Evolutionary conservation across 208 protist genomes (phyloP).

Genomic region (Vickermania ingenoplastis): DNA sequence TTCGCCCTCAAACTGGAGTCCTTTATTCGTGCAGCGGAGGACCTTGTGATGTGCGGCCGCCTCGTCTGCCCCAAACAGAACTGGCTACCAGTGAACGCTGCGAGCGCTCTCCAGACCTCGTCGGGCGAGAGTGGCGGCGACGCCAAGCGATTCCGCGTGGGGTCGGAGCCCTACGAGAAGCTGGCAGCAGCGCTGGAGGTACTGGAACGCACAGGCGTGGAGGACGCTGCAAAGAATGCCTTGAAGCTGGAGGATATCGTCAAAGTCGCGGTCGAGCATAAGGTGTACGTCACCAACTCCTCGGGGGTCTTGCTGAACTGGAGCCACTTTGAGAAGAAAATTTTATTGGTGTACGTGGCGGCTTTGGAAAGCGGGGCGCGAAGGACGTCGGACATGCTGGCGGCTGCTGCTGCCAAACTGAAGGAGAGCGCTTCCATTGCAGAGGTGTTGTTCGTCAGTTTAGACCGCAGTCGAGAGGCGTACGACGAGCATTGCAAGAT

Average conservation of each 20-base stretch:
- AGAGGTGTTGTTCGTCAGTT: constrained; percentile 52
- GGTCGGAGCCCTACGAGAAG: constrained; percentile 4
- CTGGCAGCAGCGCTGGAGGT: constrained; percentile 9
- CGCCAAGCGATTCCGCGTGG: neutral
- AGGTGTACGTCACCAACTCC: constrained; percentile 23
- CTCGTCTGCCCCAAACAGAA: constrained; percentile 20
- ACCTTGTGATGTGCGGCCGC: constrained; percentile 27
- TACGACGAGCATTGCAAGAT: constrained; percentile 30
- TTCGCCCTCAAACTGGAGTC: constrained; percentile 69
- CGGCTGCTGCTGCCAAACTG: constrained; percentile 19
- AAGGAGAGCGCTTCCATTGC: neutral
- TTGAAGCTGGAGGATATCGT: constrained; percentile 17
- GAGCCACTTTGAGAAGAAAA: constrained; percentile 22
- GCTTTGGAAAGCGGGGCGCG: constrained; percentile 5
- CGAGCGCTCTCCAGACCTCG: neutral
- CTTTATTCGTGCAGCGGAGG: constrained; percentile 43
- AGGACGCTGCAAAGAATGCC: constrained; percentile 11
- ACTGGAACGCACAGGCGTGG: constrained; percentile 13
- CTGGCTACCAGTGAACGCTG: neutral
- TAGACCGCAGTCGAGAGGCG: constrained; percentile 23
- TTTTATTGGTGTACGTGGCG: constrained; percentile 42
- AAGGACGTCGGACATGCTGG: constrained; percentile 21
- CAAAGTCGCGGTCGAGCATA: constrained; percentile 5
- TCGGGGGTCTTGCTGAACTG: constrained; percentile 20
- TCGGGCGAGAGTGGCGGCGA: neutral